Percentiles rank a stretch among this genome's conserved stretches.
Conservation (phyloP, 1,284 basidiomycete genomes). For the Schizophyllum amplum region DNA sequence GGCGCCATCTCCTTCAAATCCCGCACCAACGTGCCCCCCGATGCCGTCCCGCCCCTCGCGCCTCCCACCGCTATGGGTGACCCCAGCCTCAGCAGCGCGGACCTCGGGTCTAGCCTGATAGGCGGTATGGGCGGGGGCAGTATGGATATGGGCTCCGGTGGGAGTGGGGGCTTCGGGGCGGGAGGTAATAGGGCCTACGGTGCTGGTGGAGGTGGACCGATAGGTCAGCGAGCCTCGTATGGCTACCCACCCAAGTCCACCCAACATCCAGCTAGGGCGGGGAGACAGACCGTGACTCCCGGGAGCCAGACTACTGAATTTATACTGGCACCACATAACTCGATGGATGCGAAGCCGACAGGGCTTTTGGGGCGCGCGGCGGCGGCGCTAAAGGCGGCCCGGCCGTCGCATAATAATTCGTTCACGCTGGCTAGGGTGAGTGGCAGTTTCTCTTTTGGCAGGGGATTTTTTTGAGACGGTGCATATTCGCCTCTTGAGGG, state of each 20-base stretch:
- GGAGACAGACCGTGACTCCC: too few relatives aligned
- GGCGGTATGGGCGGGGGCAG: neutral
- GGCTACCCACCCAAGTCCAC: neutral
- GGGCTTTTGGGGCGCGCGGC: neutral
- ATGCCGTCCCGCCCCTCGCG: slow-evolving; percentile 22
- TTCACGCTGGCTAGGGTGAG: neutral
- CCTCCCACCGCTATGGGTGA: slow-evolving; percentile 28
- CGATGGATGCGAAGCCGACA: neutral
- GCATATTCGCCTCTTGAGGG: too few relatives aligned
- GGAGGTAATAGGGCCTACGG: slow-evolving; percentile 26
- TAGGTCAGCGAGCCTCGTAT: neutral
- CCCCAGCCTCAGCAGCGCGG: neutral
- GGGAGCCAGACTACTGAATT: neutral
- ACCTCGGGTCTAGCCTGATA: neutral
- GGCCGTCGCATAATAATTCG: neutral
- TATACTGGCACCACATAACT: neutral
- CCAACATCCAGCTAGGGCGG: too few relatives aligned
- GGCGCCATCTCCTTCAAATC: slow-evolving; percentile 57
- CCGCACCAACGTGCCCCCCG: slow-evolving; percentile 35
- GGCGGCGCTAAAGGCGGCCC: neutral
- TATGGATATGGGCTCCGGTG: too few relatives aligned
- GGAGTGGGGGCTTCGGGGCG: too few relatives aligned
- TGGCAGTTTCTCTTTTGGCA: neutral
- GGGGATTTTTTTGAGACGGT: too few relatives aligned
- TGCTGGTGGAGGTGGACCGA: neutral